Evolutionary conservation across 2,329 filamentous ascomycete genomes (phyloP), one percentile per base, ranked within the genome.

Genomic region (Paecilomyces formosus): DNA sequence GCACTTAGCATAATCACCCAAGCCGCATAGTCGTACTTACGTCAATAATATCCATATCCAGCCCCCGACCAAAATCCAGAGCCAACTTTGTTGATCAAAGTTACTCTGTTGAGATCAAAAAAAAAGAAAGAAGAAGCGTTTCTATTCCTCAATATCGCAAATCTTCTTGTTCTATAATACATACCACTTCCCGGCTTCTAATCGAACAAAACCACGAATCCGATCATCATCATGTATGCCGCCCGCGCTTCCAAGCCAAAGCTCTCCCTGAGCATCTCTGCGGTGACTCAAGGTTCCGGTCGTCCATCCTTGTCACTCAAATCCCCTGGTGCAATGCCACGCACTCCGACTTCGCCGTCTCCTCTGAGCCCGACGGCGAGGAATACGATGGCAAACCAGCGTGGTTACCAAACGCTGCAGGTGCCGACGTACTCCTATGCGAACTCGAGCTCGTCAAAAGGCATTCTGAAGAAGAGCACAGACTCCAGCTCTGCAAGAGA

Each of bases 201-300:
- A 45, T 26, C 11, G 2, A 28, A 39, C 31, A 3, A 11, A 45
- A 39, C 31, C 11, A n/a, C 24, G 15, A 22, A 61, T 24, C 56
- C 30, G 55, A 30, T 18, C 57, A 62, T 12, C n/a, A 52, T 11
- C 49, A 76, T 78, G 73, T 72, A 74, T 64, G 70, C 74, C 65
- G 66, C 73, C 61, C 70, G 72, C 61, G 66, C 70, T 60, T 66
- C 71, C 59, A 77, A 74, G 63, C 78, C 78, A 53, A 78, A 79
- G 73, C 73, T 80, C 63, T 74, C 75, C 55, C 63, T 81, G 67
- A 76, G 68, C 70, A 78, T 79, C 62, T 72, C 76, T 60, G 65
- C 71, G 58, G 67, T 45, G 39, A 21, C 70, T 24, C 67, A 72
- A 61, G 71, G 65, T 57, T 54, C 68, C 28, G 60, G 73, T 49